Percentiles rank a stretch among this genome's conserved stretches.
These are phyloP conservation scores for Abortiporus biennis DNA, from an alignment of 1,284 basidiomycete genomes.

Conservation along the genomic window DNA sequence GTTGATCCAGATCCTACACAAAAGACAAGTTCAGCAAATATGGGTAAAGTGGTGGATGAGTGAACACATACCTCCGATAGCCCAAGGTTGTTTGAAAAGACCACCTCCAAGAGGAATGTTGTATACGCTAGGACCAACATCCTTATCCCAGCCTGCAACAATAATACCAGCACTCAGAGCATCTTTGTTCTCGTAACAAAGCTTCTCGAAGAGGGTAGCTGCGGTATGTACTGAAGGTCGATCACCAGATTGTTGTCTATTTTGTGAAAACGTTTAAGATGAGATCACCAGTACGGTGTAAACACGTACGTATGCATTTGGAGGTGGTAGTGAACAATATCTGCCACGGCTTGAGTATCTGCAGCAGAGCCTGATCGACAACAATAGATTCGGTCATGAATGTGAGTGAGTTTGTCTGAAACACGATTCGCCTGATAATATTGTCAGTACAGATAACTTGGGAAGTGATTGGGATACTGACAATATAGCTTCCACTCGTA, in stretches of 20 bases:
- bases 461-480: conserved; percentile 29
- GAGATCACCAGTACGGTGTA: neutral
- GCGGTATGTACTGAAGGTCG: conserved; percentile 80
- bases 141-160: conserved; percentile 96
- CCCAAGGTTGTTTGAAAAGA: conserved; percentile 93
- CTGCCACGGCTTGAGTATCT: conserved; percentile 96
- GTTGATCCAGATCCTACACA: conserved; percentile 88
- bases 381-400: conserved; percentile 98
- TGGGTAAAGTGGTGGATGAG: neutral
- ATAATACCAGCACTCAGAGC: conserved; percentile 90
- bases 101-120: conserved; percentile 95
- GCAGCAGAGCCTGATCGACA: conserved; percentile 98
- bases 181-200: conserved; percentile 97
- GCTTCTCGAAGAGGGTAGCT: conserved; percentile 80
- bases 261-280: conserved; percentile 1
- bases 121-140: conserved; percentile 91
- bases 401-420: conserved; percentile 95
- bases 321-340: conserved; percentile 84
- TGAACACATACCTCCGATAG: conserved; percentile 74
- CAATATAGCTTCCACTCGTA: conserved; percentile 95
- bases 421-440: conserved; percentile 84
- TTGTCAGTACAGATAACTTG: neutral
- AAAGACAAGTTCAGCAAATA: neutral
- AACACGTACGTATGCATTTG: conserved; percentile 68
- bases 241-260: conserved; percentile 61